A percentile compares a stretch with the other conserved stretches of the same genome.
Conservation (phyloP, 73 alveolate species). For the Paramecium octaurelia region DNA sequence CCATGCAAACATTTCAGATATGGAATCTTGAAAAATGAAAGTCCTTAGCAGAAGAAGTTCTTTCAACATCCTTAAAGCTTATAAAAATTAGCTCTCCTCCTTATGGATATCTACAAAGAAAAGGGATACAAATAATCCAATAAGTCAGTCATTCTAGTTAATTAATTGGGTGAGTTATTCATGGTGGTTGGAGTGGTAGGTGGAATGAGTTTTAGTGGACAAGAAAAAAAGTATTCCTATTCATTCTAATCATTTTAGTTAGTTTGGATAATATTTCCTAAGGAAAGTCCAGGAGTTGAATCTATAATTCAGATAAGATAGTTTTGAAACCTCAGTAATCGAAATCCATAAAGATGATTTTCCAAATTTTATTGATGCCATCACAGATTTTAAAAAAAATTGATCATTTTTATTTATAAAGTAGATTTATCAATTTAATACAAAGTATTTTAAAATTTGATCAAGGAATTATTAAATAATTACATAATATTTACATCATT, state of each 20-base stretch:
- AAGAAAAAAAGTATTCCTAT: conserved; percentile 22
- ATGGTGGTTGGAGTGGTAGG: conserved; percentile 48
- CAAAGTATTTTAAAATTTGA: not conserved
- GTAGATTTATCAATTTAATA: not conserved
- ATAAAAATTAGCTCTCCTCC: not conserved
- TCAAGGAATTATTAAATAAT: not conserved
- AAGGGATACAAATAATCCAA: not conserved
- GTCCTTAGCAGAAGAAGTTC: conserved; percentile 12
- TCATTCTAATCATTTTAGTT: not conserved
- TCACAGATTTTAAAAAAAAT: not conserved
- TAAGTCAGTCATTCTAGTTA: conserved; percentile 37
- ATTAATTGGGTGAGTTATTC: not conserved
- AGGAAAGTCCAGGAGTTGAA: not conserved
- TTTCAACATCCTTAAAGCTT: conserved; percentile 20
- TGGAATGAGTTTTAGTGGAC: not conserved
- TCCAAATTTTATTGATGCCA: not conserved
- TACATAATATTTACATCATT: not conserved
- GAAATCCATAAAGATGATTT: conserved; percentile 39
- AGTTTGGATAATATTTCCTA: conserved; percentile 11
- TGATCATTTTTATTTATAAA: not conserved
- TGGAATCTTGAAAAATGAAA: conserved; percentile 18
- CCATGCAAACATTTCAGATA: conserved; percentile 32
- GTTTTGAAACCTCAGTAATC: conserved; percentile 34
- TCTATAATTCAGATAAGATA: not conserved
- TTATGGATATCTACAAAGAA: conserved; percentile 29